Base-by-base conservation (phyloP, 2,329 filamentous ascomycete genomes). In the Leptographium radiaticola region DNA sequence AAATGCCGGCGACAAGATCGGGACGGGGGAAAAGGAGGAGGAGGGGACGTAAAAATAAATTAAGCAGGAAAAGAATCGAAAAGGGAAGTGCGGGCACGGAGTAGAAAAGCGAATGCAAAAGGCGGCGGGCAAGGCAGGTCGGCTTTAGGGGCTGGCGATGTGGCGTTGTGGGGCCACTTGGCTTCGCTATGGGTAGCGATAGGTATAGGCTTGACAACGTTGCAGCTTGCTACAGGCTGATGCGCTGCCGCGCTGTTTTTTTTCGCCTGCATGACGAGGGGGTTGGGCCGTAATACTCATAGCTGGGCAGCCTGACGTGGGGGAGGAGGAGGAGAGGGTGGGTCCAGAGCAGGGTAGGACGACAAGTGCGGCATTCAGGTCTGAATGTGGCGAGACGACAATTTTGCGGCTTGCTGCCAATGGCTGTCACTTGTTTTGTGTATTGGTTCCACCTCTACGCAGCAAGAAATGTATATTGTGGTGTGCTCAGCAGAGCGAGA, bases 271-370 rank as follows among this genome's bases (percentile, higher is more conserved):
- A 38, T 34, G 45, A n/a, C 6, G 31, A 30, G 5, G 16, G 45
- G 44, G 43, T 46, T 46, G 43, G 43, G 43, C 43, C 30, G 43
- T 31, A 12, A 4, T 36, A 34, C 36, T 13, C 25, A 25, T 25
- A 33, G 46, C 8, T 31, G 33, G n/a, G 47, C 47, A 49, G 47
- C 47, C 34, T 49, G 47, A 49, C 47, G 46, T 13, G 18, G 20
- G 25, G 30, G 12, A 12, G 61, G 62, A 63, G 60, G 59, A 62
- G 56, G n/a, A 53, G 53, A 59, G 62, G 59, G 60, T 59, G 57
- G 59, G 56, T 56, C 56, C 56, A 58, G 57, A 56, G 52, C 57
- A 61, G 60, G 31, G 48, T 16, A 44, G 16, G 16, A 42, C 20
- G 40, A 51, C 20, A 34, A 30, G 51, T 12, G 34, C 30, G 45